Base-by-base conservation (phyloP, 306 rosid species). In the Vigna hirtella region DNA sequence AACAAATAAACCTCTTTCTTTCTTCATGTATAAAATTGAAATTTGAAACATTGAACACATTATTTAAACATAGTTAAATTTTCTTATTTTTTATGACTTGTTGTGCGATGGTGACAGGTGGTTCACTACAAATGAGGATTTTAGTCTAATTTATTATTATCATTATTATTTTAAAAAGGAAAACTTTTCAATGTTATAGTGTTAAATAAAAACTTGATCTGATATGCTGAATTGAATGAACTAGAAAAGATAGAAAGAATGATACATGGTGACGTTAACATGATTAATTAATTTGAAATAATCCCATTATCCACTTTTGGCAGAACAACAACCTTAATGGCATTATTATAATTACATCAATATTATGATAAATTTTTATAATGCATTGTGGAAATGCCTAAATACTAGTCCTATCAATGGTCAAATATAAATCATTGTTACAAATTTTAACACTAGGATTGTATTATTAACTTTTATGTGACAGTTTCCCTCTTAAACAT, bases 241-340 rank as follows among this genome's bases (percentile, higher is more conserved):
- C 13, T 22, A 6, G 22, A 20, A 9, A 56, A 56, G 1, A 57
- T 24, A 24, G 13, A 57, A 15, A 16, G 14, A 10, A 10, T 2
- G 7, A 1, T 1, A 0, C 32, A 34, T 34, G 68, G 3, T 62
- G 34, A 62, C 26, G 9, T 57, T 57, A 30, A 61, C 68, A 62
- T n/a, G 38, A 62, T 32, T 62, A 63, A 20, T 32, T 62, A 63
- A 14, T 36, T 63, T 65, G 70, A 65, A 65, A 38, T 17, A 9
- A n/a, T 10, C 2, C 50, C 50, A 17, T 65, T 65, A 65, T 34
- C 48, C 69, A 16, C 14, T n/a, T 63, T 14, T 14, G 32, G 17
- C 8, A 2, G 32, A 61, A 32, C 34, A 62, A 32, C 7, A 38
- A 38, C 30, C 14, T 4, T 17, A 10, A 38, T 20, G 17, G 28